A percentile compares a stretch with the other conserved stretches of the same genome.
Evolutionary conservation across 2,329 filamentous ascomycete species (phyloP).

Genomic region (Pseudocercospora vitis): DNA sequence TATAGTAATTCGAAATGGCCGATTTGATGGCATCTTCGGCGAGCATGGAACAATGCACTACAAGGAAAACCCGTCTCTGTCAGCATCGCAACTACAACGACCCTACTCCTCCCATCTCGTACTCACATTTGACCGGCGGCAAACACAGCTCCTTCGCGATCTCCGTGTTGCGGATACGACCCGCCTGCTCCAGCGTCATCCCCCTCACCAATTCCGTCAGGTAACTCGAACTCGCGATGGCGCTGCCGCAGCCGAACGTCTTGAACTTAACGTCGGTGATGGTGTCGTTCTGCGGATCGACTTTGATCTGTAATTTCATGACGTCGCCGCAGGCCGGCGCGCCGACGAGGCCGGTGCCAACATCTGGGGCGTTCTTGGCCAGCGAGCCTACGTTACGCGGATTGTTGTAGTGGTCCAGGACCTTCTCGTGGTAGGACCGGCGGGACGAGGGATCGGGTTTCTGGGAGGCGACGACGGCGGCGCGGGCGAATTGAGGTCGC

Average conservation of each 20-base stretch:
- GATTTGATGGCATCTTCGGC: conserved; percentile 92
- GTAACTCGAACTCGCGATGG: conserved; percentile 93
- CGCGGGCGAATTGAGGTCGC: conserved; percentile 42
- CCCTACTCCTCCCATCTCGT: background rate
- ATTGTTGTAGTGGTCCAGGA: conserved; percentile 77
- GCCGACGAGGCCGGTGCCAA: conserved; percentile 87
- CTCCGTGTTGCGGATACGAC: conserved; percentile 91
- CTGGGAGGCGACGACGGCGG: conserved; percentile 47
- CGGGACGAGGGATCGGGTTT: too few species aligned
- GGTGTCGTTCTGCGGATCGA: conserved; percentile 82
- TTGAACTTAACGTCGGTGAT: conserved; percentile 97
- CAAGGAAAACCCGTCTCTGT: background rate
- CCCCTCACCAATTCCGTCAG: conserved; percentile 91
- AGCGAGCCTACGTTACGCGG: conserved; percentile 78
- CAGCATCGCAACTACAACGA: background rate
- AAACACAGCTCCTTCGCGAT: conserved; percentile 94
- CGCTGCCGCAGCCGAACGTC: conserved; percentile 92
- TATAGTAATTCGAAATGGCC: conserved; percentile 86
- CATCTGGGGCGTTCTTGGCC: conserved; percentile 75
- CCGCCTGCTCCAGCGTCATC: conserved; percentile 94
- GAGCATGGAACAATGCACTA: conserved; percentile 89
- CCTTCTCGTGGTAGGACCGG: conserved; percentile 66
- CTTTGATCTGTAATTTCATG: conserved; percentile 91
- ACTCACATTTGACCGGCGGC: conserved; percentile 81
- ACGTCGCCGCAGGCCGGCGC: conserved; percentile 91